Conservation (phyloP, 768 basidiomycete species). For the Pisolithus orientalis region DNA sequence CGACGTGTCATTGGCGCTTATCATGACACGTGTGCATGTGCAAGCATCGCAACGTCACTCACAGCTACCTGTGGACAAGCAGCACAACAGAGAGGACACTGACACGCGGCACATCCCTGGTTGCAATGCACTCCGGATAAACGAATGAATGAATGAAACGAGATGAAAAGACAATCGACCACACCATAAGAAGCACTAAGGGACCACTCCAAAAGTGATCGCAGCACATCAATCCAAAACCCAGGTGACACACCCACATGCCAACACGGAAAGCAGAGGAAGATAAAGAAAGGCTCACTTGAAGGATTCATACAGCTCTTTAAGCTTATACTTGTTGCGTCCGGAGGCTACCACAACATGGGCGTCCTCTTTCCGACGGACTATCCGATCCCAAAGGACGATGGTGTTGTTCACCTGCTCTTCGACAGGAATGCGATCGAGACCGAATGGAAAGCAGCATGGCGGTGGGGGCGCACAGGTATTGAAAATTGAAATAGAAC, state of each 20-base stretch:
- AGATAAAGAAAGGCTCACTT: constrained; percentile 40
- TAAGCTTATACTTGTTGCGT: constrained; percentile 82
- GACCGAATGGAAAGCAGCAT: neutral
- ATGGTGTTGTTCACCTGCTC: constrained; percentile 64
- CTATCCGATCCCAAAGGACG: constrained; percentile 89
- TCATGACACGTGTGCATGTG: neutral
- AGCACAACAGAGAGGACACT: too few species aligned
- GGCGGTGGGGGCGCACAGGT: too few species aligned
- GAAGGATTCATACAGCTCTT: constrained; percentile 69
- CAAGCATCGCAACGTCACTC: too few species aligned
- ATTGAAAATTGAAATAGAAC: neutral
- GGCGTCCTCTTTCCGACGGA: constrained; percentile 74
- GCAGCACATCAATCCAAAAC: neutral
- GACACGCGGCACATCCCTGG: too few species aligned
- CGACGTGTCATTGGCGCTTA: neutral
- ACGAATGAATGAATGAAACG: too few species aligned
- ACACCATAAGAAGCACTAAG: too few species aligned
- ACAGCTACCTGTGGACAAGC: too few species aligned
- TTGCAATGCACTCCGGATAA: too few species aligned
- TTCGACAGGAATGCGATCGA: constrained; percentile 2
- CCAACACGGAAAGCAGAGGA: neutral
- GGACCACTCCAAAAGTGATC: neutral
- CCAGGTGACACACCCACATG: too few species aligned
- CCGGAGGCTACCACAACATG: constrained; percentile 39
- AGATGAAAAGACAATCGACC: too few species aligned